Evolutionary conservation across 129 eudicot genomes (phyloP).

Genomic region (Silybum marianum): DNA sequence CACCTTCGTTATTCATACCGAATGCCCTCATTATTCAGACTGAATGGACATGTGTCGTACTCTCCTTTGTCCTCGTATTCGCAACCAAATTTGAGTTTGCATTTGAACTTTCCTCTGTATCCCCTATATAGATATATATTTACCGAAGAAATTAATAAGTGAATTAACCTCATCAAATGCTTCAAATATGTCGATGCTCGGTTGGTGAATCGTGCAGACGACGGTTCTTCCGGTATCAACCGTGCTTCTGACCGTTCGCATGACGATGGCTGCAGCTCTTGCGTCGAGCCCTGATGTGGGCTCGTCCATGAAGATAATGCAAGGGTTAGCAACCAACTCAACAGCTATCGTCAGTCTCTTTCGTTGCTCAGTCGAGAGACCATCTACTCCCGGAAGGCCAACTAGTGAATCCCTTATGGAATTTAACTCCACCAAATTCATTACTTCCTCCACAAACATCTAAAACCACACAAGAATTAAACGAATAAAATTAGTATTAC

Average conservation of each 20-base stretch:
- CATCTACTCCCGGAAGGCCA: conserved; percentile 77
- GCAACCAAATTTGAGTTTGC: too few relatives aligned
- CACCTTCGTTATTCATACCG: too few relatives aligned
- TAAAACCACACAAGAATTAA: conserved; percentile 22
- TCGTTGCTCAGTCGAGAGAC: conserved; percentile 81
- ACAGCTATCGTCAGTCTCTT: conserved; percentile 82
- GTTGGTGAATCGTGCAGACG: conserved; percentile 91
- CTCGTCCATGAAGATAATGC: conserved; percentile 90
- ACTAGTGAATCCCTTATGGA: conserved; percentile 62
- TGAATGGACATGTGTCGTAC: too few relatives aligned
- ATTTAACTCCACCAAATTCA: conserved; percentile 71
- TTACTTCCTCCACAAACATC: conserved; percentile 81
- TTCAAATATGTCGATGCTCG: conserved; percentile 87
- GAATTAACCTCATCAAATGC: conserved; percentile 79
- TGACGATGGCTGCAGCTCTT: conserved; percentile 86
- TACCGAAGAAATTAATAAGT: neutral
- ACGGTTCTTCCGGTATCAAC: conserved; percentile 85
- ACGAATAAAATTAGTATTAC: neutral
- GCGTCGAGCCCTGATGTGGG: conserved; percentile 92
- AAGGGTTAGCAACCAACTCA: conserved; percentile 82
- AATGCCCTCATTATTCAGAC: too few relatives aligned
- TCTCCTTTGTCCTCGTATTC: too few relatives aligned
- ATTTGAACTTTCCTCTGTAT: too few relatives aligned
- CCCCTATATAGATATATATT: neutral
- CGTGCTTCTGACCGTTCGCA: conserved; percentile 81